Evolutionary conservation across 108 stramenopile species (phyloP).

Genomic region (Bacterosira constricta): DNA sequence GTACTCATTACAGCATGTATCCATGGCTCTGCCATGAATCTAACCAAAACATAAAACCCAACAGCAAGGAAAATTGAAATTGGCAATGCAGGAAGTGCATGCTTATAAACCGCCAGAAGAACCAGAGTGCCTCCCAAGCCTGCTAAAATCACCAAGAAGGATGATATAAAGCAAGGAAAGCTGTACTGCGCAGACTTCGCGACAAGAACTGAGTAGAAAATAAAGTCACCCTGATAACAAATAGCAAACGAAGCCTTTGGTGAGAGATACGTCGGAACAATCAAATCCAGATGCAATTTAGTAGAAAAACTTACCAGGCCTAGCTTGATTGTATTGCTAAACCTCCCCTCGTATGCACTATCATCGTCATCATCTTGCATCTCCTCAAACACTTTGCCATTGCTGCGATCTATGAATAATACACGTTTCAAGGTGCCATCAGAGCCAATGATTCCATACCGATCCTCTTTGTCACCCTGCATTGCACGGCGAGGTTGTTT

Average conservation of each 20-base stretch:
- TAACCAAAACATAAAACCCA: conserved; percentile 73
- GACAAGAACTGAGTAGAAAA: conserved; percentile 96
- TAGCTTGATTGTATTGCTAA: conserved; percentile 45
- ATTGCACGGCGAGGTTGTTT: conserved; percentile 40
- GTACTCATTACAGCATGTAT: conserved; percentile 62
- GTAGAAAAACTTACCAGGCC: conserved; percentile 23
- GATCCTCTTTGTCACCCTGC: conserved; percentile 25
- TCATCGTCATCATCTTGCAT: conserved; percentile 56
- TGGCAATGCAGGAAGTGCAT: conserved; percentile 93
- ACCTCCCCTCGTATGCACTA: conserved; percentile 48
- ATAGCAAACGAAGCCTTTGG: no score
- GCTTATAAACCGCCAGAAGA: conserved; percentile 87
- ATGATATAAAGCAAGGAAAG: conserved; percentile 89
- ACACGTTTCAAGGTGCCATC: conserved; percentile 72
- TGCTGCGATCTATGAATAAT: conserved; percentile 65
- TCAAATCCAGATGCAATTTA: no score
- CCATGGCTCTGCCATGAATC: conserved; percentile 78
- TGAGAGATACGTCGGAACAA: no score
- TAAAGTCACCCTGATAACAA: conserved; percentile 83
- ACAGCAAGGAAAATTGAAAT: conserved; percentile 88
- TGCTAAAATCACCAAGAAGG: conserved; percentile 87
- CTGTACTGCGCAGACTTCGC: conserved; percentile 92
- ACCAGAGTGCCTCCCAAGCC: conserved; percentile 93
- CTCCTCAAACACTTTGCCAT: conserved; percentile 83
- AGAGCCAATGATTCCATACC: conserved; percentile 56